Evolutionary conservation across 2,329 filamentous ascomycete genomes (phyloP), one percentile per base, ranked within the genome.

Genomic region (Macrophomina tecta): DNA sequence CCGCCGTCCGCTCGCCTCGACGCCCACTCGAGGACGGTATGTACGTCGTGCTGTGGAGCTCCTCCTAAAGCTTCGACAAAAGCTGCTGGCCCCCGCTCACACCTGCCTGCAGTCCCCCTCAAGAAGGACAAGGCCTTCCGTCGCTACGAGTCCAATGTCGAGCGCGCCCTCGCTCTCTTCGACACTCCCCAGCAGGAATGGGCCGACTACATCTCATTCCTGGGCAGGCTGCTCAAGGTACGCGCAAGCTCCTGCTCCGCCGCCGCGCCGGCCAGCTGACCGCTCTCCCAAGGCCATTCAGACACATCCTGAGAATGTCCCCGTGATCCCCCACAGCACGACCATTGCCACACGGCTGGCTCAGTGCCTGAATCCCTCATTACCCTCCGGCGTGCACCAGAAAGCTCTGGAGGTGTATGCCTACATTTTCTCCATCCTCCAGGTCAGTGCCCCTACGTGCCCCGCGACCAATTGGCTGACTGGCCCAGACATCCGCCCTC

Each of bases 191-290:
- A 97, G 72, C 93, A 98, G 80, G 95, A 99, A 88, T 99, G 95
- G 95, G 95, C 96, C 58, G 95, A 99, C 81, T 99, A 99, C 77
- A 99, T 99, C 74, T 97, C 94, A 18, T 99, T 98, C 77, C 82
- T 99, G 66, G 96, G 92, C 76, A 89, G 93, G 69, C 84, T 99
- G 58, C 84, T 97, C 69, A 98, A 97, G 88, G 92, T 94, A 77
- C 72, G 75, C 70, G 69, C 55, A 65, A 68, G 70, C 12, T 23
- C 7, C 34, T 1, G 9, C 34, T 36, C 46, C 5, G 32, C 45
- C 1, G 30, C 36, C 8, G 36, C 18, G 6, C 42, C 34, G 8
- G 34, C n/a, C 34, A 45, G 42, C 53, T 52, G 6, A 60, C 68
- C 48, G 23, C 55, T 67, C 62, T 68, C 60, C 66, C 65, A 70